Evolutionary conservation across 345 rosid species (phyloP).

Genomic region (Hypericum perforatum): DNA sequence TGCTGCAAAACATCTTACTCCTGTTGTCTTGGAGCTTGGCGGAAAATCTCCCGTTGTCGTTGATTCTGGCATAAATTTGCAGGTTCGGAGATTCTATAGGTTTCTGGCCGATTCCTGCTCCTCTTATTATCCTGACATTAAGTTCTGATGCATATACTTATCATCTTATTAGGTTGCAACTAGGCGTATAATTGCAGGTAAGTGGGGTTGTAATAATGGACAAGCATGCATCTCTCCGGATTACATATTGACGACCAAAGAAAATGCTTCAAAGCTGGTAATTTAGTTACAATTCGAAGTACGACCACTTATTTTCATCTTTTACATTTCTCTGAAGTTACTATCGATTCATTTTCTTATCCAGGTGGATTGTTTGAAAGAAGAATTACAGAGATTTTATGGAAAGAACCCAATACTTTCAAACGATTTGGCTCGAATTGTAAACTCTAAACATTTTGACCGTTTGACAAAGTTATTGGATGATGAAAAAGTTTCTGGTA

Average conservation of each 20-base stretch:
- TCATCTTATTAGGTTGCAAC: conserved; percentile 47
- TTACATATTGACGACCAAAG: conserved; percentile 67
- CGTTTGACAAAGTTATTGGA: conserved; percentile 71
- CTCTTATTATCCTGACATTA: not conserved
- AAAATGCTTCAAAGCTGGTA: conserved; percentile 66
- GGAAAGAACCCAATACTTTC: conserved; percentile 78
- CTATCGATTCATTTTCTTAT: conserved; percentile 13
- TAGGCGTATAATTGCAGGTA: conserved; percentile 73
- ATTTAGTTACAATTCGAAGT: conserved; percentile 6
- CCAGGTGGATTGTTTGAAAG: conserved; percentile 56
- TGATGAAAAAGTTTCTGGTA: conserved; percentile 76
- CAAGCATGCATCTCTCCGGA: conserved; percentile 92
- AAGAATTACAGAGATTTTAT: conserved; percentile 54
- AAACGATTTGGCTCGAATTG: conserved; percentile 72
- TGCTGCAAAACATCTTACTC: conserved; percentile 95
- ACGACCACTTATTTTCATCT: too few species aligned
- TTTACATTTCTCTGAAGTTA: conserved; percentile 2
- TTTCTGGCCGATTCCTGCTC: not conserved
- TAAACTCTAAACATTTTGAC: conserved; percentile 65
- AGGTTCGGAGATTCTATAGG: conserved; percentile 28
- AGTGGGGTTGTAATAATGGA: conserved; percentile 91
- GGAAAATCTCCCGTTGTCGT: conserved; percentile 84
- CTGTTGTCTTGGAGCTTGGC: conserved; percentile 88
- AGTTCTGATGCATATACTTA: conserved; percentile 11
- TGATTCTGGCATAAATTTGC: conserved; percentile 57